A percentile compares a stretch with the other conserved stretches of the same genome.
phyloP scores from a whole-genome alignment of 2,329 filamentous ascomycete species.

The Grosmannia serpens region DNA sequence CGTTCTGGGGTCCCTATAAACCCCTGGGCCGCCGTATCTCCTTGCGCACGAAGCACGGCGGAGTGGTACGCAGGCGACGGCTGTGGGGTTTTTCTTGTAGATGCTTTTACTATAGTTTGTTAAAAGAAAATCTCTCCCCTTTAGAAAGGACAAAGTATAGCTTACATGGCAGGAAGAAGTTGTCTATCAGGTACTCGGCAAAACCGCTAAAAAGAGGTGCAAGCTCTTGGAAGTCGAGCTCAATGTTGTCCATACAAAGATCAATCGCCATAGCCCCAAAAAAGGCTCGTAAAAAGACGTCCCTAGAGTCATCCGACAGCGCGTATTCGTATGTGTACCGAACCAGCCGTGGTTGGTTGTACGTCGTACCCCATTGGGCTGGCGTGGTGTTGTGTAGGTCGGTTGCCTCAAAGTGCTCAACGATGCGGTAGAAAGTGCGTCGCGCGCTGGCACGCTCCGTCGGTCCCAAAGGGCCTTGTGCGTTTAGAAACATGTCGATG shows the following conservation, averaged over 20 bases:
- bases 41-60: background rate
- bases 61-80: background rate
- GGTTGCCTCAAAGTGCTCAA: background rate
- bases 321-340: background rate
- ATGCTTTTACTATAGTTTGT: background rate
- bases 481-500: too few relatives aligned
- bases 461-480: background rate
- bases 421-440: background rate
- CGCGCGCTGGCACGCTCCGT: background rate
- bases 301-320: background rate
- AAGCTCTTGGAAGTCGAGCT: background rate
- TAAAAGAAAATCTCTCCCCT: background rate
- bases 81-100: background rate
- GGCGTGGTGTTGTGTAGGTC: background rate
- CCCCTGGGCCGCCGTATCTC: background rate
- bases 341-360: background rate
- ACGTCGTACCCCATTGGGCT: background rate
- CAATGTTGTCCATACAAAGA: background rate
- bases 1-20: background rate
- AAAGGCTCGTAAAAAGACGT: background rate
- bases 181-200: background rate
- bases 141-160: background rate
- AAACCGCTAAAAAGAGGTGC: background rate
- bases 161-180: background rate
- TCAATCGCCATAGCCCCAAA: background rate